phyloP scores from a whole-genome alignment of 208 protist species.

The Trypanosoma rangeli region DNA sequence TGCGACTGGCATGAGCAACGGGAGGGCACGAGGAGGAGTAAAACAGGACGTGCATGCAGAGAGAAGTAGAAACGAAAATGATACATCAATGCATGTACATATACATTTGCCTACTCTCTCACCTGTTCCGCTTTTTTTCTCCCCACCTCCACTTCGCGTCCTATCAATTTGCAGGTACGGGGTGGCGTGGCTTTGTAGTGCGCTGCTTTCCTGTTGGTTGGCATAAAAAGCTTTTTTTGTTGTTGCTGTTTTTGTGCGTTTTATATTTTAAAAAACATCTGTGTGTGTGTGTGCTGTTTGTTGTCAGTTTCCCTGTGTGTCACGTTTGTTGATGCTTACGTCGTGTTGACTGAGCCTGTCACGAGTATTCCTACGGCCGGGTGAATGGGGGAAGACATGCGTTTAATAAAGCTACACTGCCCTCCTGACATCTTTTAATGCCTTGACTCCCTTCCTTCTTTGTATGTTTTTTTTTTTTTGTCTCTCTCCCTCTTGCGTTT shows the following conservation, averaged over 20 bases:
- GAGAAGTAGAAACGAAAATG: not conserved
- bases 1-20: not conserved
- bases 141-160: not conserved
- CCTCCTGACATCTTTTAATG: too few species aligned
- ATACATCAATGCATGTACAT: not conserved
- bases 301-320: not conserved
- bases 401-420: too few species aligned
- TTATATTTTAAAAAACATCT: not conserved
- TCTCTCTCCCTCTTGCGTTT: constrained; percentile 5
- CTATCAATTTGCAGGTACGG: not conserved
- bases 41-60: not conserved
- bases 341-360: too few species aligned
- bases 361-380: not conserved
- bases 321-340: too few species aligned
- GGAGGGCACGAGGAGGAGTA: not conserved
- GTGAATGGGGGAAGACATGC: not conserved
- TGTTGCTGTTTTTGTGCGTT: constrained; percentile 10
- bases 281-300: constrained; percentile 4
- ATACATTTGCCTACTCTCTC: constrained; percentile 1
- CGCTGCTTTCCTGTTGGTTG: not conserved
- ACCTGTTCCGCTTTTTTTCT: not conserved
- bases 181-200: constrained; percentile 1
- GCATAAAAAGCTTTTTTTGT: not conserved
- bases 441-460: not conserved
- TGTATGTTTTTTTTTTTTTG: constrained; percentile 6